Evolutionary conservation across 1,284 basidiomycete genomes (phyloP), one percentile per base, ranked within the genome.

Genomic region (Fomitopsis pinicola): DNA sequence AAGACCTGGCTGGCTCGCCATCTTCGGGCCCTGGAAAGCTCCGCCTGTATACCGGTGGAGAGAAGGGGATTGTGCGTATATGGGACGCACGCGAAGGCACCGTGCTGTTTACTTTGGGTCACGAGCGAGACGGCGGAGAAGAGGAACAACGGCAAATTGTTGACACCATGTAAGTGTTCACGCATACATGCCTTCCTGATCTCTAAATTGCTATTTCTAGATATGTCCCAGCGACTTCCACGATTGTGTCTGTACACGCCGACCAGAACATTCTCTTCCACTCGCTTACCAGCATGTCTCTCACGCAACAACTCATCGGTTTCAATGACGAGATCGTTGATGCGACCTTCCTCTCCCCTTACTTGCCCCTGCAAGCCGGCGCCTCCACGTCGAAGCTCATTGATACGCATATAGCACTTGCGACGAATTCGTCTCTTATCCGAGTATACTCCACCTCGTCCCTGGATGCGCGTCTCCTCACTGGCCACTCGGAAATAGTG

Each of bases 241-340:
- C 84, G 1, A 75, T 97, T n/a, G 81, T 96, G 22, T 92, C 94
- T n/a, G 81, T 97, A 8, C 95, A 98, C 72, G 95, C 94, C 33
- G 97, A 99, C 74, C 97, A 98, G 78, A 98, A 98, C 69, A 93
- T 99, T 66, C 84, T 96, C 54, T 94, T 95, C 75, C 87, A 94
- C 74, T 92, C 90, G 2, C 76, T 95, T 8, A 74, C 80, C 7
- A 82, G 85, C 0, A 81, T 83, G 52, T 77, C 81, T 10, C 75
- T 92, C 35, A 78, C 83, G n/a, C 87, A 89, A n/a, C 96, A 98
- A 69, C 77, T 99, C 63, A 88, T 99, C 64, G 97, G 97, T 0
- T 99, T 92, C 82, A 98, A 99, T 75, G 97, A 99, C 75, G 96
- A 99, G 75, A 95, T 99, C 67, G 92, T 98, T 56, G 97, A 98